These are phyloP conservation scores for Xylaria sp. DNA, from an alignment of 2,329 filamentous ascomycete genomes.

Conservation along the genomic window DNA sequence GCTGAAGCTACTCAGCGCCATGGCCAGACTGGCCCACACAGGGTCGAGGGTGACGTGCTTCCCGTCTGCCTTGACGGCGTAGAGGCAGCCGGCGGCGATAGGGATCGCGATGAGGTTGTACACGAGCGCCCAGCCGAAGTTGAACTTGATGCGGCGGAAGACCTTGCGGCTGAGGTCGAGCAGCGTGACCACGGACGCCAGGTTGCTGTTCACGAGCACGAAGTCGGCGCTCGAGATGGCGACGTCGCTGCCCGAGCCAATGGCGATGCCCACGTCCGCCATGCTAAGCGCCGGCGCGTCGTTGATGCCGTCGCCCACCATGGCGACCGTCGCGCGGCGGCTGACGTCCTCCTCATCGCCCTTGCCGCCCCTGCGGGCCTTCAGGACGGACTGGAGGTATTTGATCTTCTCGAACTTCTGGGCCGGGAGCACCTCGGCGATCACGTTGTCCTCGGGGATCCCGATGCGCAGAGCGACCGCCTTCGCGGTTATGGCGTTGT, in stretches of 20 bases:
- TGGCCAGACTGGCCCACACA: constrained; percentile 89
- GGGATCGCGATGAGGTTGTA: constrained; percentile 85
- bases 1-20: constrained; percentile 92
- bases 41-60: constrained; percentile 76
- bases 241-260: constrained; percentile 85
- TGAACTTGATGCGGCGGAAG: constrained; percentile 82
- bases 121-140: constrained; percentile 85
- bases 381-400: constrained; percentile 67
- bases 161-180: constrained; percentile 77
- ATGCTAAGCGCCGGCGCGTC: constrained; percentile 84
- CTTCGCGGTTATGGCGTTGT: constrained; percentile 85
- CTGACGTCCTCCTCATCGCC: constrained; percentile 41
- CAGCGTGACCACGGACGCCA: constrained; percentile 77
- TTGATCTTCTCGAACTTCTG: constrained; percentile 81
- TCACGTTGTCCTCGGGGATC: constrained; percentile 78
- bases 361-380: constrained; percentile 46
- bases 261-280: constrained; percentile 85
- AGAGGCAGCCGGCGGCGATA: constrained; percentile 83
- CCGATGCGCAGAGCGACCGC: constrained; percentile 82
- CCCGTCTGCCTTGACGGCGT: constrained; percentile 61
- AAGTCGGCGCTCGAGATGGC: constrained; percentile 85
- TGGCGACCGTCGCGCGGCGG: constrained; percentile 71
- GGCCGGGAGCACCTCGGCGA: constrained; percentile 86
- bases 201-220: constrained; percentile 79
- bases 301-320: constrained; percentile 92